Base-by-base conservation (phyloP, 257 asterid genomes). In the Linaria vulgaris region DNA sequence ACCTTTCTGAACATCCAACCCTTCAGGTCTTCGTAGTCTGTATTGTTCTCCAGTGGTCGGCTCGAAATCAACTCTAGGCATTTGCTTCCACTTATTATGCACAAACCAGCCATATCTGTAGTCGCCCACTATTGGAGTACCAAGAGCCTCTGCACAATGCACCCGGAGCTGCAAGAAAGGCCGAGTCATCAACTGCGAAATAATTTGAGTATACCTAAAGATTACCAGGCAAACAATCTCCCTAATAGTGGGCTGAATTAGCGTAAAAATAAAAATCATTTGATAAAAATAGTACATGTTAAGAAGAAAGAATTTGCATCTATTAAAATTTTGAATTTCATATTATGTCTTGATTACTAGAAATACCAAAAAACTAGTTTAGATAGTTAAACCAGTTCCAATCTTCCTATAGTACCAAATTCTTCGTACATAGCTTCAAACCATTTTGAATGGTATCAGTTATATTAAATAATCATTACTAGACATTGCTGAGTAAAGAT, bases 141-240 rank as follows among this genome's bases (percentile, higher is more conserved):
- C 96, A 27, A 89, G 97, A 59, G 91, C 99, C 77, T 87, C 99
- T 12, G 96, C 95, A 72, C 96, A 92, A 66, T 92, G 97, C 57
- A 92, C 96, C 16, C 99, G 86, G 24, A 92, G 88, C 99, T 92
- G 81, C 58, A 45, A 15, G 9, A 47, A 66, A 23, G 15, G 17
- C 8, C 19, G 4, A 45, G 34, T 34, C 23, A 45, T 2, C 2
- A 24, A 39, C 38, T 20, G 57, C 58, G 14, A 34, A 34, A 34
- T 7, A 34, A 34, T 34, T 34, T 34, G 5, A 8, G 10, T 34
- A 34, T 3, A 34, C n/a, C 8, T 14, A 14, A 57, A 21, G 17
- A 39, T 22, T 38, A 17, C 23, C 7, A 19, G 19, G 31, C 7
- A n/a, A 21, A 13, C 19, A 19, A 10, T 49, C 21, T 21, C 31